Evolutionary conservation across 352 stramenopile species (phyloP), one percentile per base, ranked within the genome.

Genomic region (Globisporangium radiosum): DNA sequence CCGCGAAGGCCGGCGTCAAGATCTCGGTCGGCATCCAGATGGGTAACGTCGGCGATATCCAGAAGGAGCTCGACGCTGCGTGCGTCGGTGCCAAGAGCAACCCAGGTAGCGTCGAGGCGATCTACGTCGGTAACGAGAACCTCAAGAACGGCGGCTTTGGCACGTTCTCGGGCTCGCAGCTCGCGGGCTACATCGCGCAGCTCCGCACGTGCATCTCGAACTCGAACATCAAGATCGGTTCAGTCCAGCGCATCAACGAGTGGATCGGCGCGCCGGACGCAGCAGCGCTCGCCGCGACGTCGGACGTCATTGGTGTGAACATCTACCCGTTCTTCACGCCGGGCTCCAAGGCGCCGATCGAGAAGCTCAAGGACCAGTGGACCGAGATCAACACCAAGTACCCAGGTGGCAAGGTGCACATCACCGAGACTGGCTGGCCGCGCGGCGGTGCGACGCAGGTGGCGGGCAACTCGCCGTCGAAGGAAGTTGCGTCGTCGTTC

Each of bases 111-210:
- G 66, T 92, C n/a, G 62, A 86, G 25, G 69, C 67, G 7, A 72
- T 92, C 50, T 90, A 77, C 65, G 79, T 87, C 37, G 83, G 83
- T 47, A 92, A 90, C 71, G 83, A 92, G 57, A 72, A 85, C 73
- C 68, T 92, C 15, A 57, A 67, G 48, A 86, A 86, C 65, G 63
- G 69, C 38, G 66, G 56, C 58, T 85, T 76, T 47, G 79, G 77
- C 19, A 69, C 62, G 3, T 69, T 56, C 39, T 70, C 65, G 33
- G 73, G 70, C 52, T 61, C 63, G 13, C 47, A 76, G 61, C 71
- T 90, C 11, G 39, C 75, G 14, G 63, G 57, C 4, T 81, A 84
- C 70, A 86, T 90, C 52, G 39, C 71, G 10, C 67, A 79, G 48
- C 69, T 93, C 51, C 83, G 87, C 63, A 45, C n/a, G 2, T 84